A percentile compares a stretch with the other conserved stretches of the same genome.
These are phyloP conservation scores for Picochlorum sp. DNA, from an alignment of 139 green algal species.

Conservation along the genomic window DNA sequence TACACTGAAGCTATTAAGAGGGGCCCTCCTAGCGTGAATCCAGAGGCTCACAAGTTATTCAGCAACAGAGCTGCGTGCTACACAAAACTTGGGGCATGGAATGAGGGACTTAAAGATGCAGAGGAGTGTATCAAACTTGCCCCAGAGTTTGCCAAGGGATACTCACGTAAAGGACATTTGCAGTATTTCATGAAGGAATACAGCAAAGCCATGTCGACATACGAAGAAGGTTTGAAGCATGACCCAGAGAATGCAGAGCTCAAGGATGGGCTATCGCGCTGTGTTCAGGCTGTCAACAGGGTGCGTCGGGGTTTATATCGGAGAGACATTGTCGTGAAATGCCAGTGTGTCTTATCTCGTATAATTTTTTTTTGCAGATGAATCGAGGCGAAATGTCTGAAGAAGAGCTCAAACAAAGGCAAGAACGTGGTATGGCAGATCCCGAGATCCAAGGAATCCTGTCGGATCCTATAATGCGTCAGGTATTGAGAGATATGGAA, in stretches of 20 bases:
- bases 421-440: constrained; percentile 76
- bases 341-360: too few relatives aligned
- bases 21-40: constrained; percentile 64
- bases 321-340: not conserved
- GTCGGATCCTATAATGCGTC: constrained; percentile 86
- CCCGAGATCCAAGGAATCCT: constrained; percentile 93
- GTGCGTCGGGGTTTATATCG: too few relatives aligned
- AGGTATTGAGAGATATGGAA: constrained; percentile 86
- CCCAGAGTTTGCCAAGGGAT: constrained; percentile 81
- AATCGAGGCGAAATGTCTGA: constrained; percentile 52
- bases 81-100: constrained; percentile 93
- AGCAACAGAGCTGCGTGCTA: constrained; percentile 96
- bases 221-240: constrained; percentile 65
- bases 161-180: constrained; percentile 79
- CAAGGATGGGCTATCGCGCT: constrained; percentile 75
- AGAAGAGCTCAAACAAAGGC: constrained; percentile 87
- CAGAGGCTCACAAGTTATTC: constrained; percentile 94
- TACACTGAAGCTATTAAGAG: constrained; percentile 95
- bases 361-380: too few relatives aligned
- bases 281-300: constrained; percentile 59
- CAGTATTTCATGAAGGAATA: constrained; percentile 26
- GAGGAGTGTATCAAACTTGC: constrained; percentile 88
- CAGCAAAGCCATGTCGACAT: constrained; percentile 62
- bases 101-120: constrained; percentile 87
- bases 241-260: constrained; percentile 89